Base-by-base conservation (phyloP, 306 rosid genomes). In the Cucurbita argyrosperma region DNA sequence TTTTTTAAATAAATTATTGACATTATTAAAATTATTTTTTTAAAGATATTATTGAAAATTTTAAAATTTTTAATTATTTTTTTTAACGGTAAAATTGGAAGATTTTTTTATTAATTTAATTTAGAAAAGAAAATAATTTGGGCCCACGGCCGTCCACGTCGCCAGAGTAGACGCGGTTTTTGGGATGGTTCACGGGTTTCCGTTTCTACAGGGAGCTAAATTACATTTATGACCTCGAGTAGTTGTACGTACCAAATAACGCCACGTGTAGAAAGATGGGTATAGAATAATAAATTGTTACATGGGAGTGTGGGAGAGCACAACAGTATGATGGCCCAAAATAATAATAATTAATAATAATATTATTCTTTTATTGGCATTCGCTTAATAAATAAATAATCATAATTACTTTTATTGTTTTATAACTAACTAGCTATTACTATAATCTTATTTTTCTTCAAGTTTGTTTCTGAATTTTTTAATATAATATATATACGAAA, bases 81-180 rank as follows among this genome's bases (percentile, higher is more conserved):
- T 30, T 30, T 2, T 30, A 30, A 30, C 35, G 4, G 35, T 30
- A 30, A 30, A 30, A 30, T 30, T 30, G 35, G 4, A 30, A 30
- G 35, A 30, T 30, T 3, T 30, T 30, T 30, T 30, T 30, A 3
- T 30, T 30, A 30, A 30, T 30, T 30, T 30, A 30, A 1, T 30
- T 0, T 30, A 30, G 35, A 30, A 30, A 30, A 3, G 3, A 30
- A 30, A 30, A 30, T 30, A 30, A 30, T 30, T 13, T 37, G 67
- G 54, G 38, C 54, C 54, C 39, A 45, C 10, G 3, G 72, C 6
- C 38, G 7, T 40, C 72, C n/a, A 67, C 52, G 35, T 65, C 10
- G 11, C 26, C 71, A 19, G 54, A 67, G 40, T 67, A 45, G 72
- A 67, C 72, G 72, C 55, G 72, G 40, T 67, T 66, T 66, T 45